A percentile compares a stretch with the other conserved stretches of the same genome.
Conservation (phyloP, 805 yeast species). For the Grigorovia humatica region DNA sequence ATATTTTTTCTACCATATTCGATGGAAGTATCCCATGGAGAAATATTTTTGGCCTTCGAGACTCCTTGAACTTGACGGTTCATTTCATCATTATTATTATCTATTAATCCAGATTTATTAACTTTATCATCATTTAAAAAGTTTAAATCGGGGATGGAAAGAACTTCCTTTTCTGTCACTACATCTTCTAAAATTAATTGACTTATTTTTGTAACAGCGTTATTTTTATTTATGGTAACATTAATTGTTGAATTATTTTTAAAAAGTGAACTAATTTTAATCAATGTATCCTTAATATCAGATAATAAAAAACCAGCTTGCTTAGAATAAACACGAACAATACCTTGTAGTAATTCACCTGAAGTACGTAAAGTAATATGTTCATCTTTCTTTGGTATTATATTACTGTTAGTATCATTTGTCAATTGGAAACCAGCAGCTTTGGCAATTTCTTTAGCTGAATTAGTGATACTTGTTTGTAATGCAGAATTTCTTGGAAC, state of each 20-base stretch:
- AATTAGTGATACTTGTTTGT: slow-evolving; percentile 58
- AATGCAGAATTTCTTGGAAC: slow-evolving; percentile 42
- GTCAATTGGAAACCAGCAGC: slow-evolving; percentile 23
- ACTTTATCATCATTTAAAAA: slow-evolving; percentile 17
- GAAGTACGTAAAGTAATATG: slow-evolving; percentile 72
- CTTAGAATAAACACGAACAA: slow-evolving; percentile 75
- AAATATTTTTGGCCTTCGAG: slow-evolving; percentile 8
- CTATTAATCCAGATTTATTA: slow-evolving; percentile 10
- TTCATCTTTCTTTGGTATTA: slow-evolving; percentile 27
- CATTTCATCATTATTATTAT: slow-evolving; percentile 11
- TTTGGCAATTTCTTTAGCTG: slow-evolving; percentile 53
- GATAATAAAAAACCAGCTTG: slow-evolving; percentile 76
- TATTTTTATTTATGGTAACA: slow-evolving; percentile 49
- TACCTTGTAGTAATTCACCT: slow-evolving; percentile 79
- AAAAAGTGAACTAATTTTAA: slow-evolving; percentile 62
- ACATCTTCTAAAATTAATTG: slow-evolving; percentile 63
- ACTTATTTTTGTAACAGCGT: slow-evolving; percentile 49
- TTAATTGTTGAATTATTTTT: slow-evolving; percentile 36
- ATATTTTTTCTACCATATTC: slow-evolving; percentile 25
- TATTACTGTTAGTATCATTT: slow-evolving; percentile 4
- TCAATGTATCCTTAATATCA: slow-evolving; percentile 69
- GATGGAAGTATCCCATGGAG: slow-evolving; percentile 22
- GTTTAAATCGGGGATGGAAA: slow-evolving; percentile 51
- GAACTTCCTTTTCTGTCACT: slow-evolving; percentile 65
- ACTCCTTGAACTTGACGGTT: slow-evolving; percentile 26